phyloP scores from a whole-genome alignment of 164 flowering plant species.

The Platanus orientalis region DNA sequence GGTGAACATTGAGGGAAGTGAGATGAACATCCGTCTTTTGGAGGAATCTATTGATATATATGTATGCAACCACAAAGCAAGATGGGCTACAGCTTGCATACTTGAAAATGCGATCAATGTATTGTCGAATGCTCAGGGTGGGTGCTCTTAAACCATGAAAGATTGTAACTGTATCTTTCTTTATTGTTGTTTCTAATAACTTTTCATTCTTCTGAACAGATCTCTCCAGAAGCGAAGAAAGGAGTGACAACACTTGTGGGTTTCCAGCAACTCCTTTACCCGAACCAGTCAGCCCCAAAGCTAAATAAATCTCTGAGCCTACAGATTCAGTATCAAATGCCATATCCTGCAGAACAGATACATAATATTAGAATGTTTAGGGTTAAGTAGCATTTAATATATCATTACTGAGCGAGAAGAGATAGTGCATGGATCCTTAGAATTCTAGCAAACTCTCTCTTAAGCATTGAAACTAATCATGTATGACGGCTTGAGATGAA shows the following conservation, averaged over 20 bases:
- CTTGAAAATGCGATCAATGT: constrained; percentile 77
- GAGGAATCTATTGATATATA: constrained; percentile 66
- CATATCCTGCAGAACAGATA: constrained; percentile 35
- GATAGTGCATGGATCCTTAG: too few relatives aligned
- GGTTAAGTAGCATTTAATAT: background rate
- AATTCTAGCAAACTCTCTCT: too few relatives aligned
- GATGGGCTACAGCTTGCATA: constrained; percentile 83
- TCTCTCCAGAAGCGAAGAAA: constrained; percentile 63
- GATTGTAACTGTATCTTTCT: constrained; percentile 46
- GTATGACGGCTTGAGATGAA: too few relatives aligned
- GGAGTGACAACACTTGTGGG: constrained; percentile 53
- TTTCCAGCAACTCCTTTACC: constrained; percentile 34
- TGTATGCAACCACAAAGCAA: constrained; percentile 71
- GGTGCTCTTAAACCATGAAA: constrained; percentile 82
- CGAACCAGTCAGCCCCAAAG: constrained; percentile 47
- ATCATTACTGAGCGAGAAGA: background rate
- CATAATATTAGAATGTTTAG: constrained; percentile 10
- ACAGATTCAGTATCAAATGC: constrained; percentile 29
- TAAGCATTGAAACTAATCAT: too few relatives aligned
- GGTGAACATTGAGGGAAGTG: constrained; percentile 76
- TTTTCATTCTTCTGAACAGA: constrained; percentile 56
- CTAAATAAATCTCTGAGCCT: constrained; percentile 32
- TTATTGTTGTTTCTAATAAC: constrained; percentile 35
- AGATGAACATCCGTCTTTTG: constrained; percentile 34
- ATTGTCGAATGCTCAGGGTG: constrained; percentile 51